Evolutionary conservation across 495 filamentous ascomycete genomes (phyloP).

Genomic region (Penicillium parvum): DNA sequence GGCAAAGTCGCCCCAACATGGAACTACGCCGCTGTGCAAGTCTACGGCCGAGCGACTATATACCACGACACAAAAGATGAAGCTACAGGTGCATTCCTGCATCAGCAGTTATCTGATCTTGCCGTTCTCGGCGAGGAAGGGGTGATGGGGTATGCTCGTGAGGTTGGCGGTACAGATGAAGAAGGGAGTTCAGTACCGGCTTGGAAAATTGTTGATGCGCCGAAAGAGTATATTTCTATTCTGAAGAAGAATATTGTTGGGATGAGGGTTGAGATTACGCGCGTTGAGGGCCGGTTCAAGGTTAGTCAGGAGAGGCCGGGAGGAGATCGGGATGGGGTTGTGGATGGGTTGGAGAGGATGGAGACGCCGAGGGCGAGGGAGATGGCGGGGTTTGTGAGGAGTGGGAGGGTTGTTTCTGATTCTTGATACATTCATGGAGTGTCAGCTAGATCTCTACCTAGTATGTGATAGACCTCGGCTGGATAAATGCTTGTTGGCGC

Average conservation of each 20-base stretch:
- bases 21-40: slow-evolving; percentile 57
- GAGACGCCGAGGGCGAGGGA: slow-evolving; percentile 5
- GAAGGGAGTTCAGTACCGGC: slow-evolving; percentile 14
- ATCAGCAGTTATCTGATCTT: slow-evolving; percentile 44
- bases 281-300: slow-evolving; percentile 50
- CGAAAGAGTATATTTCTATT: slow-evolving; percentile 37
- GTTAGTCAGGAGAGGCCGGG: slow-evolving; percentile 49
- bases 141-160: slow-evolving; percentile 41
- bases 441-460: background rate
- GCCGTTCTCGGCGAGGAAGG: slow-evolving; percentile 38
- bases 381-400: slow-evolving; percentile 19
- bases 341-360: slow-evolving; percentile 40
- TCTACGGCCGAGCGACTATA: slow-evolving; percentile 47
- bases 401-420: slow-evolving; percentile 2
- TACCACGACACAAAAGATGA: slow-evolving; percentile 36
- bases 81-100: slow-evolving; percentile 37
- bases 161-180: background rate
- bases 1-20: slow-evolving; percentile 60
- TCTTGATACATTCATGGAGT: background rate
- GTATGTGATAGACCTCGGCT: slow-evolving; percentile 9
- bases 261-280: slow-evolving; percentile 39
- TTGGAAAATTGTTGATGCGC: slow-evolving; percentile 48
- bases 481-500: slow-evolving; percentile 15
- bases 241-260: slow-evolving; percentile 50
- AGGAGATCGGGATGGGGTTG: slow-evolving; percentile 41